phyloP scores from a whole-genome alignment of 2,329 filamentous ascomycete genomes.

The Neopestalotiopsis clavispora region DNA sequence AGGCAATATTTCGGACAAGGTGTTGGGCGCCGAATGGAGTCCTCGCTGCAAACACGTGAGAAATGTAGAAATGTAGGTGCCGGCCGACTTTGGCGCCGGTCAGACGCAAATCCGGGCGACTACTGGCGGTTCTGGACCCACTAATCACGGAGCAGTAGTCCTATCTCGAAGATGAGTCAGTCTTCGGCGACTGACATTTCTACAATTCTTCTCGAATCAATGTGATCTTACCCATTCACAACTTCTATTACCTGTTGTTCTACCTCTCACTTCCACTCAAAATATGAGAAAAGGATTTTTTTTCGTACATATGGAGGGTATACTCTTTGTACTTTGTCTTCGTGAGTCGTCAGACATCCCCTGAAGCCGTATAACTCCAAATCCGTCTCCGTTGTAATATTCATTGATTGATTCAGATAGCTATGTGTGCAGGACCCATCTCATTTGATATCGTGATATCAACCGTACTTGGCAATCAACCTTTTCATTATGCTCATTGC shows the following conservation, averaged over 20 bases:
- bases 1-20: background rate
- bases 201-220: too few relatives aligned
- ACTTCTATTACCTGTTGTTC: too few relatives aligned
- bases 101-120: background rate
- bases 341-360: too few relatives aligned
- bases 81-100: background rate
- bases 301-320: too few relatives aligned
- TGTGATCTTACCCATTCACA: too few relatives aligned
- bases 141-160: background rate
- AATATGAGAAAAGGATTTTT: too few relatives aligned
- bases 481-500: conserved; percentile 81
- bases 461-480: conserved; percentile 74
- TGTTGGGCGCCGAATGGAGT: background rate
- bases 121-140: background rate
- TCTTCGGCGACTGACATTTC: conserved; percentile 11
- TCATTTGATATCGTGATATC: background rate
- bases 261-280: too few relatives aligned
- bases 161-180: background rate
- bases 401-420: too few relatives aligned
- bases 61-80: background rate
- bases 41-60: background rate
- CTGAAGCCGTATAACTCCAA: too few relatives aligned
- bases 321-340: too few relatives aligned
- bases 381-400: too few relatives aligned
- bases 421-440: too few relatives aligned